Evolutionary conservation across 202 grass and related monocot genomes (phyloP), one percentile per base, ranked within the genome.

Genomic region (Carex arenaria): DNA sequence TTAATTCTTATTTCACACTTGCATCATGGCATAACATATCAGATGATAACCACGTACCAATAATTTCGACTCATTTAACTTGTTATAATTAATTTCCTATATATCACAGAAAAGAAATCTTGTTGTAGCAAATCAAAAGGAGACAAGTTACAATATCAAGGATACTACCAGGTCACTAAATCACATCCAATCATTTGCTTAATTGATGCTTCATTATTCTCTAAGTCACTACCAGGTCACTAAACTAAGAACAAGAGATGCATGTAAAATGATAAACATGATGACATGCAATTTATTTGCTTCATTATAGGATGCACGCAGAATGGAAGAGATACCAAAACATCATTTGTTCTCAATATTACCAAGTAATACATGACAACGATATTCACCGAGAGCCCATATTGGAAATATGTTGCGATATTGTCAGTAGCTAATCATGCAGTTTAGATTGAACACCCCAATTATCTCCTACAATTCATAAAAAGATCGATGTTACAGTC

Each of bases 311-410:
- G 2, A 52, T 22, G 18, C 43, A 72, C 11, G 3, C 4, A 19
- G 26, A n/a, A 22, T 8, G 3, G 0, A 36, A 20, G 12, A 65
- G 31, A 61, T 61, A 45, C 40, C 1, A 19, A 61, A 13, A 31
- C 8, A 62, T 0, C 42, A 38, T 22, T 85, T 85, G 36, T 86
- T 61, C 87, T 66, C 85, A 66, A 26, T 26, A 26, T 13, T 70
- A 1, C 30, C 57, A 7, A 45, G 82, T 63, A 99, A 61, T 8
- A 94, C 86, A 0, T 81, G 89, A 67, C 81, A 89, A 0, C 89
- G 88, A 61, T 95, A 99, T 79, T 95, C 89, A 2, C 96, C 93
- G 0, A 99, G 86, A 13, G 93, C 93, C 96, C 96, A 95, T n/a
- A 99, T 87, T 6, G 96, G 96, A 84, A 99, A 99, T 85, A 89